These are phyloP conservation scores for Fusarium humuli DNA, from an alignment of 2,329 filamentous ascomycete genomes.

Conservation along the genomic window DNA sequence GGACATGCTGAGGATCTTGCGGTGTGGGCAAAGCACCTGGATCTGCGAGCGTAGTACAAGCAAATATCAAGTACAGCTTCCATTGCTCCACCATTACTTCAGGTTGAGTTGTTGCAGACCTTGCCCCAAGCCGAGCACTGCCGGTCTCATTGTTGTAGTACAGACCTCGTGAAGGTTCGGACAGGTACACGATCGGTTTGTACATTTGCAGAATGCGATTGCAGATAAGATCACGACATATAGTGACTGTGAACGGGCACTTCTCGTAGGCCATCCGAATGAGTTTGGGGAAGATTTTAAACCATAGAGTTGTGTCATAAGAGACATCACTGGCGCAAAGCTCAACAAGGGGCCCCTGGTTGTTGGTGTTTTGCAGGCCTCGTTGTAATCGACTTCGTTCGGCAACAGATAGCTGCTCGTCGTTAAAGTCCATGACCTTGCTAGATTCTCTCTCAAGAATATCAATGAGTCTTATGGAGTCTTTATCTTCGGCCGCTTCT, in stretches of 20 bases:
- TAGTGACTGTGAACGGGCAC: constrained; percentile 89
- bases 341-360: constrained; percentile 88
- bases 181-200: constrained; percentile 80
- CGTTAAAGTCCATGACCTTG: constrained; percentile 90
- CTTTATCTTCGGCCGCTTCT: constrained; percentile 65
- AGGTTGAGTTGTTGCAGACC: constrained; percentile 77
- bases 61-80: constrained; percentile 97
- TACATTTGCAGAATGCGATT: constrained; percentile 95
- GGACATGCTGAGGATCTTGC: constrained; percentile 77
- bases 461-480: constrained; percentile 82
- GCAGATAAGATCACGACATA: constrained; percentile 92
- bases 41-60: constrained; percentile 93
- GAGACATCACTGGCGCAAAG: constrained; percentile 95
- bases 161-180: constrained; percentile 75
- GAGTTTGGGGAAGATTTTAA: constrained; percentile 96
- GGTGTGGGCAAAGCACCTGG: constrained; percentile 68
- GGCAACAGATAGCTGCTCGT: constrained; percentile 89
- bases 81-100: constrained; percentile 95
- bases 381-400: constrained; percentile 93
- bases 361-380: constrained; percentile 85
- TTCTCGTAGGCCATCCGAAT: constrained; percentile 90
- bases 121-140: constrained; percentile 62
- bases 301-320: constrained; percentile 96
- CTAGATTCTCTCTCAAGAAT: constrained; percentile 92
- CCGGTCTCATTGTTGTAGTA: constrained; percentile 71